phyloP scores from a whole-genome alignment of 139 green algal genomes.

The Mesotaenium endlicherianum region DNA sequence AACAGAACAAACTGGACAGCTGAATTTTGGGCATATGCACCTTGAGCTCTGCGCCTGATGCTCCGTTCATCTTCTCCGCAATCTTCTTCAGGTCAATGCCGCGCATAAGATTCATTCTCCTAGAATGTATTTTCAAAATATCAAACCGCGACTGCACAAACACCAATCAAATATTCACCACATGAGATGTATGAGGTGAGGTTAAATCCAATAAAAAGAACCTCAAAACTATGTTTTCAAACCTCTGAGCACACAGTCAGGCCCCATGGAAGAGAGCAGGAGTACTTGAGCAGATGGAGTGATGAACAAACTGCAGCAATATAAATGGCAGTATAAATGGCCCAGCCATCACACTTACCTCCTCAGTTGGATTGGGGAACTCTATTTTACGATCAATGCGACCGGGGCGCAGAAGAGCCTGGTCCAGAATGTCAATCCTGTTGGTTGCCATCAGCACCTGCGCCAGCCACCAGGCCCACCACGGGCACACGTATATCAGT shows the following conservation, averaged over 20 bases:
- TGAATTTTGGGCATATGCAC: no score
- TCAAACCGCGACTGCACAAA: conserved; percentile 68
- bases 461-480: no score
- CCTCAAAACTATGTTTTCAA: not conserved
- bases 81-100: conserved; percentile 95
- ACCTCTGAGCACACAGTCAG: not conserved
- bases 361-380: conserved; percentile 96
- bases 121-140: conserved; percentile 93
- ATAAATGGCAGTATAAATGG: not conserved
- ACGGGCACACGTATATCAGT: no score
- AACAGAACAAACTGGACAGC: no score
- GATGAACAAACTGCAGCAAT: not conserved
- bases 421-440: conserved; percentile 97
- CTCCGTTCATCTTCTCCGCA: conserved; percentile 85
- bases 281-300: no score
- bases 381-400: conserved; percentile 99
- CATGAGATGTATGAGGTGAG: no score
- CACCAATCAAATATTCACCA: conserved; percentile 5
- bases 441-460: conserved; percentile 87
- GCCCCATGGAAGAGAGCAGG: not conserved
- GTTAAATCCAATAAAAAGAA: not conserved
- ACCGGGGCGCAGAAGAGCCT: conserved; percentile 92
- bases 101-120: conserved; percentile 90
- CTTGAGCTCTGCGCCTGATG: conserved; percentile 95
- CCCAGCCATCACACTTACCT: conserved; percentile 5